phyloP scores from a whole-genome alignment of 306 rosid genomes.

The Abrus precatorius region DNA sequence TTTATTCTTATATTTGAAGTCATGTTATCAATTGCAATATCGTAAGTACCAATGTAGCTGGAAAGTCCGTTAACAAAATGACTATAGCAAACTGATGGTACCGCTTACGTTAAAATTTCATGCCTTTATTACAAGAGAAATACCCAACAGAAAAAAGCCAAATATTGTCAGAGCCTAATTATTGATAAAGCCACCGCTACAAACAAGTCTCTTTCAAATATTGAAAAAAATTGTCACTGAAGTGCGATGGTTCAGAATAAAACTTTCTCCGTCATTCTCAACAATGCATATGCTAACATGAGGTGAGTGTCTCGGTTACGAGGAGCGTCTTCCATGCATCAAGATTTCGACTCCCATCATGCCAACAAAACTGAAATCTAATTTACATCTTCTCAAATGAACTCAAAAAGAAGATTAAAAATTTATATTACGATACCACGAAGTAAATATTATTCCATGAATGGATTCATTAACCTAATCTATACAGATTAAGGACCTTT shows the following conservation, averaged over 20 bases:
- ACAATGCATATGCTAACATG: conserved; percentile 10
- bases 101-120: background rate
- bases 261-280: conserved; percentile 31
- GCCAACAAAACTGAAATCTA: conserved; percentile 31
- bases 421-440: conserved; percentile 32
- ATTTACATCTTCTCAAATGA: conserved; percentile 42
- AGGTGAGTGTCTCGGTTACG: background rate
- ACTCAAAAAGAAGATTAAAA: conserved; percentile 26
- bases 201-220: background rate
- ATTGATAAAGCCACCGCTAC: background rate
- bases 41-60: background rate
- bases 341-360: background rate
- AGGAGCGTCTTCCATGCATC: conserved; percentile 30
- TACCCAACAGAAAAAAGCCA: background rate
- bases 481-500: conserved; percentile 53
- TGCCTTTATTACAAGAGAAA: background rate
- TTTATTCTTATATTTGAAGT: background rate
- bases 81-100: background rate
- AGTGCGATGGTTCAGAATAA: conserved; percentile 2
- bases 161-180: background rate
- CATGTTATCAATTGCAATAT: background rate
- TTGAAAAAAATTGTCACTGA: background rate
- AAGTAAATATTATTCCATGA: conserved; percentile 33
- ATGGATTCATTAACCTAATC: conserved; percentile 49
- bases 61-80: background rate